Evolutionary conservation across 768 basidiomycete species (phyloP).

Genomic region (Termitomyces sp.): DNA sequence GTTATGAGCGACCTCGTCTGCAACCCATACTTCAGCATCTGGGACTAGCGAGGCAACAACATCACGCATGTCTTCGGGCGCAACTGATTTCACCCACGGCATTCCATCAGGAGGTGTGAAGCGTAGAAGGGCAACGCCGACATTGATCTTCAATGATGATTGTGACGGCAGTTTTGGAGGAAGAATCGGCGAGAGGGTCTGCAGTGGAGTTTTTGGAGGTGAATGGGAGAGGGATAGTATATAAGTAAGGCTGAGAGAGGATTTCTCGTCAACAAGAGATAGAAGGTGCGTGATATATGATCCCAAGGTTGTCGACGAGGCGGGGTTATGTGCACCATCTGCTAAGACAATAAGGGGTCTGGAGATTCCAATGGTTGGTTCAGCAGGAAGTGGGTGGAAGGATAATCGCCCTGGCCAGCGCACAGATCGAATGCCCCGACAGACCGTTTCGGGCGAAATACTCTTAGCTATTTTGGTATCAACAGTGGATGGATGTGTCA

Average conservation of each 20-base stretch:
- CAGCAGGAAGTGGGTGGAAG: constrained; percentile 42
- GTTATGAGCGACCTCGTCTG: constrained; percentile 20
- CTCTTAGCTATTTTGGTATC: constrained; percentile 20
- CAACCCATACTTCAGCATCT: constrained; percentile 43
- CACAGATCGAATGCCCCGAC: constrained; percentile 52
- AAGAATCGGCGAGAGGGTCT: constrained; percentile 71
- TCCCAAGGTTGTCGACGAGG: constrained; percentile 66
- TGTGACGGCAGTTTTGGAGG: constrained; percentile 27
- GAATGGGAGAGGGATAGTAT: constrained; percentile 84
- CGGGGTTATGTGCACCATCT: constrained; percentile 93
- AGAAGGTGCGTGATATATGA: constrained; percentile 51
- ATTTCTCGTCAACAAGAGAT: constrained; percentile 13
- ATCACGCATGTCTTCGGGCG: constrained; percentile 44
- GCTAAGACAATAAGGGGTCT: constrained; percentile 50
- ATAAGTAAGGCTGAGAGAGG: constrained; percentile 50
- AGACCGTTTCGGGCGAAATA: constrained; percentile 49
- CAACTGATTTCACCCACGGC: constrained; percentile 85
- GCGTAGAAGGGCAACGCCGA: constrained; percentile 48
- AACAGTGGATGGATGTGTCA: constrained; percentile 33
- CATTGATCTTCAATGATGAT: constrained; percentile 26
- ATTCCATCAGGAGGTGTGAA: constrained; percentile 85
- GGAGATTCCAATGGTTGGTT: constrained; percentile 11
- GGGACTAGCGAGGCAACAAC: constrained; percentile 41
- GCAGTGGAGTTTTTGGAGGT: constrained; percentile 73
- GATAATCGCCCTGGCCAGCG: constrained; percentile 85